Base-by-base conservation (phyloP, 2,329 filamentous ascomycete species). In the Fusarium graminum region DNA sequence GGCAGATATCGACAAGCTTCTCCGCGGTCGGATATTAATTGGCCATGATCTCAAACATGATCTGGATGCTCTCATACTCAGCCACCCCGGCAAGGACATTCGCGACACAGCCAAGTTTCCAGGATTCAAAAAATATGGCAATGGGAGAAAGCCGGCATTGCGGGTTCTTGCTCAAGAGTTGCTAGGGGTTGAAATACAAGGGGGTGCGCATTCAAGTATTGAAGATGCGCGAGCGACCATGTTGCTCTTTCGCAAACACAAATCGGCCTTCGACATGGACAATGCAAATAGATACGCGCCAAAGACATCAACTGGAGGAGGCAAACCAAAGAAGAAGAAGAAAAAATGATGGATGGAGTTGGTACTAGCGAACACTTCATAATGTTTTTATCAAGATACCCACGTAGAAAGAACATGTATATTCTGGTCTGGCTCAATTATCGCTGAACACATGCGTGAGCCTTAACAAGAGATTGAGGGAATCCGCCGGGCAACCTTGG, bases 151-250 rank as follows among this genome's bases (percentile, higher is more conserved):
- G 64, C 92, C 92, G 4, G 87, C 88, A 7, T 75, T 95, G 69
- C 82, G 84, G 56, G 80, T 83, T 16, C 78, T 91, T 26, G 85
- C 87, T 2, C 80, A 80, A 57, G 82, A 88, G 72, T 74, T 90
- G 9, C 74, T 91, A 3, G 82, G 83, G 1, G 77, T 89, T 7
- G 86, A 89, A 47, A 90, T 91, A 52, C 89, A 91, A 68, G 80
- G 77, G 19, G 88, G 87, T 1, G 80, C 85, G 26, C 89, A 91
- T 75, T 90, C 87, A 3, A 91, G 88, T 75, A 80, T 90, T 65
- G 82, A 90, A 80, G 95, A 99, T 81, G 95, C 95, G 3, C 84
- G 93, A 68, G 93, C 92, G 7, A 90, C 93, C 1, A 98, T 99
- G 93, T 80, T 94, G 55, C 80, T 99, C 40, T 98, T 97, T 74